Evolutionary conservation across 129 eudicot genomes (phyloP), one percentile per base, ranked within the genome.

Genomic region (Smallanthus sonchifolius): DNA sequence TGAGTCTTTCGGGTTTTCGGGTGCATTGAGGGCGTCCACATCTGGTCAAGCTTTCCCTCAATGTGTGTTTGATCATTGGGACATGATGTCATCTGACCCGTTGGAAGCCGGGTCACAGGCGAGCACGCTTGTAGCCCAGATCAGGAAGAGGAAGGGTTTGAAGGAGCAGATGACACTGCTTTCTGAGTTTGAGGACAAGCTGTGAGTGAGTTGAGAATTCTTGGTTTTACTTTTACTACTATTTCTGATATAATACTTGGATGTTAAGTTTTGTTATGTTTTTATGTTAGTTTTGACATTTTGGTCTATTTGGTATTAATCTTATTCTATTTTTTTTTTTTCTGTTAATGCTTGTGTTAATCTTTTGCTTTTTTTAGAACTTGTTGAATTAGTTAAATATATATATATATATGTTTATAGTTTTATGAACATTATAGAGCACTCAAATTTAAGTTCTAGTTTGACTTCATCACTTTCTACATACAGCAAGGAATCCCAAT

Each of bases 31-130:
- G 56, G 93, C 97, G 28, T 84, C 92, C 1, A 91, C 97, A 2
- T 91, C 97, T 0, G 95, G 95, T 2, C 95, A 91, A 69, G 95
- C 95, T 2, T 91, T 91, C 95, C 95, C 95, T 0, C 92, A 91
- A 45, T 84, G 85, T 47, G 96, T 90, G 80, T 90, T 90, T 69
- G 93, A 90, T 69, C 94, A 90, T 17, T 90, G 89, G 96, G 96
- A 91, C 67, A 86, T 86, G 86, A 84, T 91, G 97, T 16, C 78
- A 0, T 78, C 95, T 4, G 92, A 88, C 44, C 97, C 95, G 0
- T 49, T 91, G 79, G 95, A 91, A 56, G 70, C 76, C 1, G 86
- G 83, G 10, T 73, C 89, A 0, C 84, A 80, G 69, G 89, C 95
- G 0, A 56, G 84, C 7, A 57, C 55, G 0, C 84, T 86, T 2